Base-by-base conservation (phyloP, 345 rosid genomes). In the Aquilaria sinensis region DNA sequence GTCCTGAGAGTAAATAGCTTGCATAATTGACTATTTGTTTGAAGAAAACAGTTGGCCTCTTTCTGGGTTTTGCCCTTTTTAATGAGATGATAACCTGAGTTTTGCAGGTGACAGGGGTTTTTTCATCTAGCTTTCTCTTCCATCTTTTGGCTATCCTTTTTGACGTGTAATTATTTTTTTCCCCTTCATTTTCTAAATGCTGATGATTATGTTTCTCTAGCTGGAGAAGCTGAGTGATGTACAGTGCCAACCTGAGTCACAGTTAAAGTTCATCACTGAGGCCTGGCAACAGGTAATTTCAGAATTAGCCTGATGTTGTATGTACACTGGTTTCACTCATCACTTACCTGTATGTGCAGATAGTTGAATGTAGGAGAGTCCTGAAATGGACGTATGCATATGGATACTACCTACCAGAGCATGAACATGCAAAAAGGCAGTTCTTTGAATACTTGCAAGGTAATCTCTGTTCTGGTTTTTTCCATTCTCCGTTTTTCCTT, bases 371-470 rank as follows among this genome's bases (percentile, higher is more conserved):
- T 67, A 78, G 96, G 81, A 82, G 96, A 70, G 96, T 89, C 68
- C 75, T 89, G 47, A 89, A 89, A 67, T 89, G 96, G 96, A 89
- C 94, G 14, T 86, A 89, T 67, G 83, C 96, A 43, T 89, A 89
- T 76, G 96, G 96, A 61, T 89, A 70, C 72, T 89, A 89, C 78
- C 70, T 89, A 61, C 94, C 87, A 5, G 94, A 83, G 57, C 76
- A 78, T 48, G 96, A 89, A 63, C 81, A 81, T 70, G 88, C 83
- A 68, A 89, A 85, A 78, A 80, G 87, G 67, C 79, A 71, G 71
- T 86, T 89, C 67, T 89, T 89, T 56, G 96, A 89, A 77, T 89
- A 89, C 65, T 77, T 89, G 74, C 96, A 89, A 78, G 96, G 96
- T 86, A 72, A 53, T 33, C 45, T 57, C 12, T 57, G 54, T 29